Evolutionary conservation across 306 rosid species (phyloP), one percentile per base, ranked within the genome.

Genomic region (Lotus japonicus): DNA sequence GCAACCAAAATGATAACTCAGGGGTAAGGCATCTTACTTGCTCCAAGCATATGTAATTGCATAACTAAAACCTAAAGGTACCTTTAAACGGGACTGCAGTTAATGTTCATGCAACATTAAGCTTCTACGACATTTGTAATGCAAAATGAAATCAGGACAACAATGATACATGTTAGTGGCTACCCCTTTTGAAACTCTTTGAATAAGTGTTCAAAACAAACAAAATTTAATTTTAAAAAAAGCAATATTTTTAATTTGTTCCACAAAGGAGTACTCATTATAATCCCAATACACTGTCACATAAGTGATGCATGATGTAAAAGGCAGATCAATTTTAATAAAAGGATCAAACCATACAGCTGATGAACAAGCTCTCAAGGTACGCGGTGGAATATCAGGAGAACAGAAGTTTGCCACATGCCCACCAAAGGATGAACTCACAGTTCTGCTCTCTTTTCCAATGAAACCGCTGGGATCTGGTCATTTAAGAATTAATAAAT

Each of bases 301-400:
- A 54, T 21, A 74, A 46, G 70, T 26, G 2, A 72, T 21, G 70
- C 18, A 14, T 18, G 39, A 39, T 10, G 48, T 39, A 13, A 49
- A 59, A 53, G 4, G 9, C 6, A 11, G 2, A 36, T 16, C 11
- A 58, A 41, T 50, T 48, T 23, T 36, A 59, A 51, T 15, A 71
- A 79, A 58, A 31, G 41, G 54, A 75, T 66, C 65, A 43, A 79
- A 66, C 80, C 95, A 54, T 84, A 88, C 97, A 65, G 81, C 56
- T 66, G 89, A 83, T 61, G 98, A 83, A 75, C 97, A 88, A 80
- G 89, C 80, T 85, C 85, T 84, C 74, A 80, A 74, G 67, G 70
- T 33, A 58, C 76, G 82, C 58, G 83, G 28, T 48, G 58, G 70
- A 45, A 58, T 55, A 69, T 78, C 81, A 66, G 18, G 48, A 39